Conservation (phyloP, 192 early-diverging fungal species). For the Funneliformis geosporum region DNA sequence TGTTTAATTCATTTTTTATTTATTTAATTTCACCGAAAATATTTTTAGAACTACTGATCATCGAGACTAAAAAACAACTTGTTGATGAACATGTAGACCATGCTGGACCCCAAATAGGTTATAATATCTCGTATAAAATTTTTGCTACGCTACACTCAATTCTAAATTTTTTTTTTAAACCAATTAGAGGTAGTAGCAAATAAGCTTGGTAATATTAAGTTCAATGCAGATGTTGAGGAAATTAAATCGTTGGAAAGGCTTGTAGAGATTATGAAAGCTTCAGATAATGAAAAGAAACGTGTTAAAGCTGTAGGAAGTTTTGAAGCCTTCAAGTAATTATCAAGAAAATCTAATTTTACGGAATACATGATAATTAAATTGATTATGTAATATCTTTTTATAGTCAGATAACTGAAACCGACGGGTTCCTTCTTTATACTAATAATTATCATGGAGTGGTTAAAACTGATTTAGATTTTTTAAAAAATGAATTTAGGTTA, state of each 20-base stretch:
- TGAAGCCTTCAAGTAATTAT: constrained; percentile 1
- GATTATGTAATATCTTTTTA: background rate
- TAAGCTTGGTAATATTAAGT: background rate
- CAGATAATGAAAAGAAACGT: background rate
- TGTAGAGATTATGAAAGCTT: background rate
- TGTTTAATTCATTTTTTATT: too few relatives aligned
- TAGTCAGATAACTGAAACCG: background rate
- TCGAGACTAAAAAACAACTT: background rate
- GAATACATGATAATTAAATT: background rate
- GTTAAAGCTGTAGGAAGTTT: constrained; percentile 17
- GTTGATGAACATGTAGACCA: background rate
- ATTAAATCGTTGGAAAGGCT: background rate
- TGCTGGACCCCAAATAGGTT: background rate
- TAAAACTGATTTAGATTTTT: background rate
- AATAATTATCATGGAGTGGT: background rate
- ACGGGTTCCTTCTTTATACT: background rate
- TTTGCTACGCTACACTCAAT: background rate
- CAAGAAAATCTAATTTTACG: too few relatives aligned
- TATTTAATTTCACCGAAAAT: background rate
- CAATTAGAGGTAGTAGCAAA: background rate
- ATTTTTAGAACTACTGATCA: background rate
- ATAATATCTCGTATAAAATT: background rate
- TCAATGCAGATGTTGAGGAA: background rate
- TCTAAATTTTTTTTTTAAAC: background rate
- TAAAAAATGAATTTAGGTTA: background rate